These are phyloP conservation scores for Echium plantagineum DNA, from an alignment of 257 asterid genomes.

Conservation along the genomic window DNA sequence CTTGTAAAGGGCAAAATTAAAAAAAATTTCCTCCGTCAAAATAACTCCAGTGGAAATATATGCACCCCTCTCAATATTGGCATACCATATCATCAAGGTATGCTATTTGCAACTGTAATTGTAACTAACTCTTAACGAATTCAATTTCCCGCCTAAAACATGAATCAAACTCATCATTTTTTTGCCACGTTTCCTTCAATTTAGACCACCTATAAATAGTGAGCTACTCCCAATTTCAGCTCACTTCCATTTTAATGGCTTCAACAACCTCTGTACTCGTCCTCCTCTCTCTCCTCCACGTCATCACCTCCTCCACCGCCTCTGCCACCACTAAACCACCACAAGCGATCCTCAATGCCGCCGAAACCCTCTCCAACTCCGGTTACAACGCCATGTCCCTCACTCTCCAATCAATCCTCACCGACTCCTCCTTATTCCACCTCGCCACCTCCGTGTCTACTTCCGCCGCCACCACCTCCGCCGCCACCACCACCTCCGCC, in stretches of 20 bases:
- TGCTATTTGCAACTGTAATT: too few relatives aligned
- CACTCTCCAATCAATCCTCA: constrained; percentile 35
- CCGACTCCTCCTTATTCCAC: constrained; percentile 16
- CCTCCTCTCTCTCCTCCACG: constrained; percentile 21
- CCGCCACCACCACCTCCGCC: too few relatives aligned
- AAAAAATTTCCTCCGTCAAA: too few relatives aligned
- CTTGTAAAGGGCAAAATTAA: too few relatives aligned
- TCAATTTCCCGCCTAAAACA: too few relatives aligned
- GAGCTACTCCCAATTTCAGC: too few relatives aligned
- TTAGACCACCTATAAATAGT: constrained; percentile 6
- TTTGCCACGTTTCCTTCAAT: constrained; percentile 8
- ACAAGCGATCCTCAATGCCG: constrained; percentile 45
- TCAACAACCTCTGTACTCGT: constrained; percentile 10
- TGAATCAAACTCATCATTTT: not conserved
- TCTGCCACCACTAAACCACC: constrained; percentile 10
- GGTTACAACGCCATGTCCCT: constrained; percentile 70
- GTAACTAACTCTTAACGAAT: too few relatives aligned
- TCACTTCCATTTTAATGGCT: too few relatives aligned
- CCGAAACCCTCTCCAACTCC: constrained; percentile 50
- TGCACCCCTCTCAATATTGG: too few relatives aligned
- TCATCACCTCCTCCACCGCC: constrained; percentile 9
- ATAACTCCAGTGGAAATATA: too few relatives aligned
- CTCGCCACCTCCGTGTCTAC: constrained; percentile 22
- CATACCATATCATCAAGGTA: too few relatives aligned
- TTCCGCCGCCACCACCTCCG: not conserved